Conservation (phyloP, 805 yeast species). For the Myxozyma lipomycoides region DNA sequence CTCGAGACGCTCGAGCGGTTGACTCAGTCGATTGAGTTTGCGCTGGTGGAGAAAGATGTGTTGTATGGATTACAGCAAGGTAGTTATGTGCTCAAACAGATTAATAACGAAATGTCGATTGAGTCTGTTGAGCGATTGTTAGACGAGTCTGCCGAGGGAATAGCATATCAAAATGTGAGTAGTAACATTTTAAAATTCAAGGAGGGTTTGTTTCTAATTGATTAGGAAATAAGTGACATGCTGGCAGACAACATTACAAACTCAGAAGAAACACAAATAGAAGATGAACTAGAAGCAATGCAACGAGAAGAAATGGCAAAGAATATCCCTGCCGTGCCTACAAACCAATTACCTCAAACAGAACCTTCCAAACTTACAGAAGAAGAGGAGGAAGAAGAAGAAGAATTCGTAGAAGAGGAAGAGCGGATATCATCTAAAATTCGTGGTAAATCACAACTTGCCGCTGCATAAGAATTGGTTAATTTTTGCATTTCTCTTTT, state of each 20-base stretch:
- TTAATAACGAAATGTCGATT: conserved; percentile 73
- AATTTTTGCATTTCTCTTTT: neutral
- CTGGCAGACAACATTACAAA: conserved; percentile 39
- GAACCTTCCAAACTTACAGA: conserved; percentile 29
- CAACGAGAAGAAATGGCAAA: conserved; percentile 32
- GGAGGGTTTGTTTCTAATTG: neutral
- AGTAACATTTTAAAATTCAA: conserved; percentile 1
- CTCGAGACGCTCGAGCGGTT: conserved; percentile 73
- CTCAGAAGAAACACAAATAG: conserved; percentile 38
- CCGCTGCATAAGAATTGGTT: neutral
- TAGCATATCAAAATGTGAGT: conserved; percentile 62
- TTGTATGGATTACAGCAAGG: conserved; percentile 77
- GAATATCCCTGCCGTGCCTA: conserved; percentile 16
- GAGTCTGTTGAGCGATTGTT: conserved; percentile 75
- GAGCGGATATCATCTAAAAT: neutral
- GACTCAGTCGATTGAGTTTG: conserved; percentile 64
- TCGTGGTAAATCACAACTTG: neutral
- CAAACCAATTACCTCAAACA: conserved; percentile 10
- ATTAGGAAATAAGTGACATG: conserved; percentile 39
- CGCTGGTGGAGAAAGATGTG: conserved; percentile 82
- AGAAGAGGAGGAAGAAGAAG: conserved; percentile 27
- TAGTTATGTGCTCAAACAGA: conserved; percentile 63
- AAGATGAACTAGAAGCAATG: conserved; percentile 33
- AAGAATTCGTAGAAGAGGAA: conserved; percentile 25
- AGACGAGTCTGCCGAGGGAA: conserved; percentile 82